A percentile compares a stretch with the other conserved stretches of the same genome.
These are phyloP conservation scores for Capsicum chinense DNA, from an alignment of 257 asterid genomes.

Conservation along the genomic window DNA sequence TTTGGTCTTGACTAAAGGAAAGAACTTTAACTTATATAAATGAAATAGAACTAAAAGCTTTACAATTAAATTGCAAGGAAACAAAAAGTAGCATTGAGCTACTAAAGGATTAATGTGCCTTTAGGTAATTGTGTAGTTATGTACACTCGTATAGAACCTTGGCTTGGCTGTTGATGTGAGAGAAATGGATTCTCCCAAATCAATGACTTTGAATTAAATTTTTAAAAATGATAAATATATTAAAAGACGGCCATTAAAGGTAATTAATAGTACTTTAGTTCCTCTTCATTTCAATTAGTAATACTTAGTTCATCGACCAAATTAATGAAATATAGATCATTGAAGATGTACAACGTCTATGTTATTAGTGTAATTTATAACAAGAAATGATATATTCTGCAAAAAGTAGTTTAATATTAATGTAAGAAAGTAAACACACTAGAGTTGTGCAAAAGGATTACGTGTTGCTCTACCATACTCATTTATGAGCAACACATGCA, in stretches of 20 bases:
- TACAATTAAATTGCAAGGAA: no score
- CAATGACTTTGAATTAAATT: not conserved
- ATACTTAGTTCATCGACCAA: not conserved
- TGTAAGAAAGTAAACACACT: not conserved
- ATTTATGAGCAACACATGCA: not conserved
- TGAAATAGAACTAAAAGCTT: no score
- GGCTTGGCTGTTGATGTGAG: no score
- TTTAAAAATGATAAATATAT: no score
- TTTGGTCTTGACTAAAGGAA: no score
- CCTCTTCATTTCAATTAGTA: not conserved
- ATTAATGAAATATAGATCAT: not conserved
- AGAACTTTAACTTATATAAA: no score
- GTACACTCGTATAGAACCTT: no score
- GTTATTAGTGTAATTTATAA: not conserved
- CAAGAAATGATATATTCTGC: not conserved
- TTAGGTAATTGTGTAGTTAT: no score
- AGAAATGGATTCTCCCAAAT: not conserved
- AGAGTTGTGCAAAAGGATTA: not conserved
- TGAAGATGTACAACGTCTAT: not conserved
- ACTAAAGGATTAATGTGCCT: no score
- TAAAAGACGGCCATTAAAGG: no score
- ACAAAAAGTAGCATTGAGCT: no score
- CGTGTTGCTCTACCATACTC: slow-evolving; percentile 31
- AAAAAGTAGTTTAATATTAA: slow-evolving; percentile 9
- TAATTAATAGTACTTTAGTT: not conserved